Percentiles rank a stretch among this genome's conserved stretches.
These are phyloP conservation scores for Zygotorulaspora florentina DNA, from an alignment of 805 yeast genomes.

Conservation along the genomic window DNA sequence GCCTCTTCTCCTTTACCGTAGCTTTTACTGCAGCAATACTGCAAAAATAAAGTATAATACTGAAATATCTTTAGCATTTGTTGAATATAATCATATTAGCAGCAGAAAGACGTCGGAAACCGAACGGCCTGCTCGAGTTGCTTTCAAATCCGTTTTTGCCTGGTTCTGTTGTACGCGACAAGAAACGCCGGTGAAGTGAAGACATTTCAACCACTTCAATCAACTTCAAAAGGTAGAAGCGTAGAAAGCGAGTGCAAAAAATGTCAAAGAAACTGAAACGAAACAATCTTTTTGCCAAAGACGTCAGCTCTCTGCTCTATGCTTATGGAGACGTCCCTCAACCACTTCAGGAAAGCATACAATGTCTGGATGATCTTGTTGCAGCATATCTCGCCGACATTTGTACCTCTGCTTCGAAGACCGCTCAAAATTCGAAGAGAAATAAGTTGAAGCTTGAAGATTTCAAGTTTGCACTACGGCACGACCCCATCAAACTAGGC, in stretches of 20 bases:
- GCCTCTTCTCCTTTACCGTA: too few relatives aligned
- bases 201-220: neutral
- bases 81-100: too few relatives aligned
- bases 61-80: too few relatives aligned
- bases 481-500: constrained; percentile 63
- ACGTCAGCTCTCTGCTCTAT: constrained; percentile 55
- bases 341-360: constrained; percentile 62
- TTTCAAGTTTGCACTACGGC: constrained; percentile 63
- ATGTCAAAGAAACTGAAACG: constrained; percentile 40
- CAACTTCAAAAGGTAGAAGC: neutral
- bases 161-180: neutral
- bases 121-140: too few relatives aligned
- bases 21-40: too few relatives aligned
- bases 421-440: constrained; percentile 49
- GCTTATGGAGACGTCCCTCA: constrained; percentile 72
- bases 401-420: constrained; percentile 49
- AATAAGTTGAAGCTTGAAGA: constrained; percentile 68
- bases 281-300: constrained; percentile 44
- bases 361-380: constrained; percentile 62
- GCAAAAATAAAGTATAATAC: too few relatives aligned
- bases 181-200: neutral
- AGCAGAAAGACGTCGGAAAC: too few relatives aligned
- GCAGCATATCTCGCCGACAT: constrained; percentile 60
- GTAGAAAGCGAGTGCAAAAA: neutral
- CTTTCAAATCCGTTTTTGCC: neutral